Evolutionary conservation across 768 basidiomycete genomes (phyloP).

Genomic region (Mrakia frigida): DNA sequence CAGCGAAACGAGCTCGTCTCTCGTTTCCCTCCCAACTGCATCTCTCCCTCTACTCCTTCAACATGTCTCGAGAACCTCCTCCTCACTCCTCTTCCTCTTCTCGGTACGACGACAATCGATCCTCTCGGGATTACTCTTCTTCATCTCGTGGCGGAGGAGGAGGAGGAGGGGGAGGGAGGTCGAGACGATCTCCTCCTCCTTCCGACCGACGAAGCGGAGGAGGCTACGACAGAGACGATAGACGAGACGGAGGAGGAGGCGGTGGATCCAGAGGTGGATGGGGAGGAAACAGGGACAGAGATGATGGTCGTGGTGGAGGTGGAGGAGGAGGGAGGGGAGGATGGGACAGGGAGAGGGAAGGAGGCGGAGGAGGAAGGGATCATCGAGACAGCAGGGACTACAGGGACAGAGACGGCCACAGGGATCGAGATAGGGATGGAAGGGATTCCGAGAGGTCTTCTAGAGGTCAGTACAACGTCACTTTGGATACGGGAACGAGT

Average conservation of each 20-base stretch:
- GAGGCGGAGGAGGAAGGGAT: conserved; percentile 4
- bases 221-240: neutral
- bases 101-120: neutral
- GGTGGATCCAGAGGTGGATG: neutral
- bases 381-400: neutral
- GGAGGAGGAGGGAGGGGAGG: conserved; percentile 7
- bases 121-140: neutral
- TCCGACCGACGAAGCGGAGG: neutral
- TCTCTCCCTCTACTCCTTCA: neutral
- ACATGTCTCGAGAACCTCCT: neutral
- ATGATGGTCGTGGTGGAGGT: neutral
- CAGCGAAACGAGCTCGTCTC: neutral
- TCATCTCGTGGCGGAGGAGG: neutral
- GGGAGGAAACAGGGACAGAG: neutral
- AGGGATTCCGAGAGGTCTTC: neutral
- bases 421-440: neutral
- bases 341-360: neutral
- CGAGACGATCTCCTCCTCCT: neutral
- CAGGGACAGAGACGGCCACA: neutral
- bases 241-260: conserved; percentile 11
- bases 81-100: neutral
- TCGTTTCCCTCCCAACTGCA: neutral
- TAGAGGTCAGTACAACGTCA: neutral
- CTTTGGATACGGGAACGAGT: too few species aligned
- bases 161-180: neutral